A percentile compares a stretch with the other conserved stretches of the same genome.
phyloP scores from a whole-genome alignment of 2,329 filamentous ascomycete genomes.

The Ophioceras dolichostomum region DNA sequence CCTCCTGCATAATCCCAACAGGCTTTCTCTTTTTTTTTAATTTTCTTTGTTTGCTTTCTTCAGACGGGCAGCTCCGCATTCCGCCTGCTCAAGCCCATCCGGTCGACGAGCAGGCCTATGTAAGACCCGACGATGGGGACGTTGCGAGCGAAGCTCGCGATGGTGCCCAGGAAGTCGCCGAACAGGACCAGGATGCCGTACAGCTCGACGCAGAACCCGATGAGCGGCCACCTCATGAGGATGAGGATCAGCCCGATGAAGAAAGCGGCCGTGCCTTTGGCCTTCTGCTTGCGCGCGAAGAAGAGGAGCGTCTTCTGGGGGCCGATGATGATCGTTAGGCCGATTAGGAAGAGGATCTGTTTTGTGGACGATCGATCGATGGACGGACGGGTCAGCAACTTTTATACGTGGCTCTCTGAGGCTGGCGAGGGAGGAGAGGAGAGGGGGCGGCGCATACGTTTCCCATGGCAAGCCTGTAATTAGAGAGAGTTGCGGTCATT shows the following conservation, averaged over 20 bases:
- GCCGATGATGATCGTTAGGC: conserved; percentile 91
- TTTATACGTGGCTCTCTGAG: too few species aligned
- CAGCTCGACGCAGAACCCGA: conserved; percentile 80
- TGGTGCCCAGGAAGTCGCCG: conserved; percentile 90
- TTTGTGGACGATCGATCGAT: background rate
- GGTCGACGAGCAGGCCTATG: conserved; percentile 63
- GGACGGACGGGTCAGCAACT: too few species aligned
- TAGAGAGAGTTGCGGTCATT: too few species aligned
- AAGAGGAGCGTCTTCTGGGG: conserved; percentile 82
- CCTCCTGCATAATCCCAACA: too few species aligned
- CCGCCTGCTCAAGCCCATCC: conserved; percentile 51
- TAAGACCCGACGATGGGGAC: conserved; percentile 80
- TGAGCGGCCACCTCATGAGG: conserved; percentile 76
- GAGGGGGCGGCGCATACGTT: conserved; percentile 47
- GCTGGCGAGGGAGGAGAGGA: background rate
- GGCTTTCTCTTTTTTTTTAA: too few species aligned
- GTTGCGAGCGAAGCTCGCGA: conserved; percentile 75
- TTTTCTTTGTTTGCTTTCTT: too few species aligned
- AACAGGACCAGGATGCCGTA: conserved; percentile 92
- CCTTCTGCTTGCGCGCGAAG: conserved; percentile 88
- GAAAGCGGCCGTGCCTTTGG: conserved; percentile 84
- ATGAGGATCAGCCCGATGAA: conserved; percentile 74
- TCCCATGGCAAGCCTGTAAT: conserved; percentile 84
- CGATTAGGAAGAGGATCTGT: conserved; percentile 94
- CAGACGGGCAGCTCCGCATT: conserved; percentile 71